These are phyloP conservation scores for Phyllosticta capitalensis DNA, from an alignment of 2,329 filamentous ascomycete genomes.

Conservation along the genomic window DNA sequence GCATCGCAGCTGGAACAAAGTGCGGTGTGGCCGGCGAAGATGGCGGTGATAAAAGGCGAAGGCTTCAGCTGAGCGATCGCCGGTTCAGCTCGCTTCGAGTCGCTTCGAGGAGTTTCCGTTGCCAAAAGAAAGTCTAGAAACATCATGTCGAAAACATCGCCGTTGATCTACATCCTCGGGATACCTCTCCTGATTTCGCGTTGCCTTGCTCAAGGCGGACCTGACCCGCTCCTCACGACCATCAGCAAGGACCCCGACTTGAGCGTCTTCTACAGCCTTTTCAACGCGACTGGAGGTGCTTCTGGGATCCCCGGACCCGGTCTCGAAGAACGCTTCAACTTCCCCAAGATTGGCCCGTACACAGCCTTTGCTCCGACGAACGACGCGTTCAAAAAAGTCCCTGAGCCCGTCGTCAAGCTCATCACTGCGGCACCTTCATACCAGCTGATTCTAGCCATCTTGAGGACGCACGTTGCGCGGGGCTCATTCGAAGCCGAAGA, in stretches of 20 bases:
- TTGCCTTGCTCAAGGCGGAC: background rate
- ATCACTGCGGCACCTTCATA: background rate
- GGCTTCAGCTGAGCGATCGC: background rate
- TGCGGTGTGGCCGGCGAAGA: background rate
- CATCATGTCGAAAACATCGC: background rate
- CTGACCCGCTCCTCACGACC: background rate
- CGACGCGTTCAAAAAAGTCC: background rate
- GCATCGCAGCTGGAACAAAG: background rate
- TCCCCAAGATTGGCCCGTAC: background rate
- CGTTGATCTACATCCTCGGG: background rate
- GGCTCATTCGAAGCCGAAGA: background rate
- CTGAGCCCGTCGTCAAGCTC: background rate
- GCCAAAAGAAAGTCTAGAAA: background rate
- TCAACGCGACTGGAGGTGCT: background rate
- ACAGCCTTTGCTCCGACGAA: slow-evolving; percentile 1
- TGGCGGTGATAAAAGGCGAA: background rate
- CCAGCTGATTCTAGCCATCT: background rate
- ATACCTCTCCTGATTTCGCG: background rate
- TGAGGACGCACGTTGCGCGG: background rate
- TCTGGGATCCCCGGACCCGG: background rate
- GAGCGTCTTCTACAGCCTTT: background rate
- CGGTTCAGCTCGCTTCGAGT: no score
- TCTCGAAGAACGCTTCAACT: slow-evolving; percentile 1
- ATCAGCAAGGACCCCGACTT: background rate
- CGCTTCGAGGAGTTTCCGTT: background rate